Conservation (phyloP, 768 basidiomycete species). For the Mycena indigotica region DNA sequence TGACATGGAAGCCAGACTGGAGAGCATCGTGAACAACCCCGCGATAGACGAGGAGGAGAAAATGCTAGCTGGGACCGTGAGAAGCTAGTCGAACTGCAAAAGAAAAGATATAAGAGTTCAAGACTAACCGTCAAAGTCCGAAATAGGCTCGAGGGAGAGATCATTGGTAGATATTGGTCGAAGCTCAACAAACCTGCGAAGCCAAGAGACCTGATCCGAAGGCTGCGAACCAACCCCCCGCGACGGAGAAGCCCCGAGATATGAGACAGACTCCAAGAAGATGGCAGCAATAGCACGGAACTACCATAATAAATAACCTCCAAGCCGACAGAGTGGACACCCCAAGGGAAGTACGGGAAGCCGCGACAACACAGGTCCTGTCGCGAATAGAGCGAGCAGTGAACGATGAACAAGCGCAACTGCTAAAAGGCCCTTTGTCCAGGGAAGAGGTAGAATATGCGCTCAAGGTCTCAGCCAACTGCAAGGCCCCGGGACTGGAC, state of each 20-base stretch:
- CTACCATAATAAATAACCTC: background rate
- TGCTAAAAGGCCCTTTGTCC: background rate
- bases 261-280: constrained; percentile 3
- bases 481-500: too few species aligned
- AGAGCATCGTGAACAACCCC: background rate
- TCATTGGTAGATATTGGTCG: background rate
- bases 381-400: background rate
- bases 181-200: background rate
- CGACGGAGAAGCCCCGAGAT: background rate
- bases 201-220: background rate
- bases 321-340: background rate
- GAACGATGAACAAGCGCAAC: background rate
- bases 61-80: background rate
- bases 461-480: background rate
- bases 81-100: background rate
- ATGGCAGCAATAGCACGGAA: background rate
- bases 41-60: background rate
- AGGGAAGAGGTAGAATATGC: background rate
- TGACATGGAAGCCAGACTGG: background rate
- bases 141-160: background rate
- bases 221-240: background rate
- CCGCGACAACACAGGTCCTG: background rate
- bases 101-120: too few species aligned
- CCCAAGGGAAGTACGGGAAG: background rate
- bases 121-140: background rate